Evolutionary conservation across 1,284 basidiomycete genomes (phyloP), one percentile per base, ranked within the genome.

Genomic region (Heterobasidion parviporum): DNA sequence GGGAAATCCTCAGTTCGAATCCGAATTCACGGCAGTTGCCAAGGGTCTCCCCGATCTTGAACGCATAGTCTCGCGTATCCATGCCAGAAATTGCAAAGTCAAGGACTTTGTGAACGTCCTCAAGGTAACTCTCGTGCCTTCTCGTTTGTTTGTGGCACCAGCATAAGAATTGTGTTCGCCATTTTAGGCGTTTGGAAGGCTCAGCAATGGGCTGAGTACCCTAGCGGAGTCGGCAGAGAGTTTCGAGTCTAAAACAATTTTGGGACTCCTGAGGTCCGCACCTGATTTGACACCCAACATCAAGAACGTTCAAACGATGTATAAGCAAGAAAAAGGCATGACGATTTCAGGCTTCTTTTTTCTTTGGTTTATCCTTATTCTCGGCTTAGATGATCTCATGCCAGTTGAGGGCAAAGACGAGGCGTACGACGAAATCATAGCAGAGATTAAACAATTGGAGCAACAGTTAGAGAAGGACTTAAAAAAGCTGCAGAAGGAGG

Each of bases 31-130:
- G 18, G 78, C 80, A 51, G 70, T 93, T 26, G 84, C 83, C 7
- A 94, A 90, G 67, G 84, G 87, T 16, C 71, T 97, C 10, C 94
- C 94, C 8, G 95, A 98, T 69, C 80, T 98, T 4, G 95, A 98
- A 68, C 89, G 95, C 33, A 83, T 96, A 57, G 85, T 98, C 5
- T 94, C 92, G 8, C 87, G 95, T 44, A 89, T 98, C 55, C 95
- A 98, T 64, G 94, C 94, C 6, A 92, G 89, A 65, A 91, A 85
- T 54, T 91, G 92, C 69, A 87, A 83, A 67, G 83, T 94, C 58
- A 83, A 79, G 61, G 92, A 96, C 64, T 98, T 98, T 67, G 67
- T 88, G 61, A 89, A 87, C 65, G 89, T 94, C 16, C 75, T 97
- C 8, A 72, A 74, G 49, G 92, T 92, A 66, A 59, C 83, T 67